Conservation (phyloP, 768 basidiomycete species). For the Lentinula sp. region DNA sequence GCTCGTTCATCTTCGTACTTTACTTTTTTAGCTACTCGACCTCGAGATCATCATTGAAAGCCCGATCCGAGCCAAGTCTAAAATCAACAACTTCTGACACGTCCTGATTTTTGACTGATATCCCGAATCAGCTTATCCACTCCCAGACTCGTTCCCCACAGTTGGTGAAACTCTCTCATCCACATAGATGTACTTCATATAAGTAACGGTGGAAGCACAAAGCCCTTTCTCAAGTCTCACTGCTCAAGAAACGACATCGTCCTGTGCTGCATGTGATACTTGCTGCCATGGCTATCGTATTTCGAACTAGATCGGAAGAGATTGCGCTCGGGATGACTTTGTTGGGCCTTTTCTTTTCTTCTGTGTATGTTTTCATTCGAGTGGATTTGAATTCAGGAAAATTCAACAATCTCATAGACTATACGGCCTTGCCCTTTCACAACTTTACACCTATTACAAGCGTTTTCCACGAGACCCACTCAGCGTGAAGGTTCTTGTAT, state of each 20-base stretch:
- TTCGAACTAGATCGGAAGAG: slow-evolving; percentile 7
- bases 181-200: neutral
- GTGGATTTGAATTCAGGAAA: neutral
- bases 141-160: neutral
- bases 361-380: slow-evolving; percentile 15
- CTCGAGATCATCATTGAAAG: neutral
- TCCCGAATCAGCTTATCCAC: neutral
- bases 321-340: slow-evolving; percentile 27
- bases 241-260: neutral
- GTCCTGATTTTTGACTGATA: neutral
- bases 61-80: neutral
- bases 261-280: neutral
- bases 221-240: neutral
- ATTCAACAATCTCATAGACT: slow-evolving; percentile 13
- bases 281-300: neutral
- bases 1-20: neutral
- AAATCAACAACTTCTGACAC: neutral
- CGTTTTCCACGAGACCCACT: slow-evolving; percentile 23
- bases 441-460: slow-evolving; percentile 26
- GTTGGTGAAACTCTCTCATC: neutral
- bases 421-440: slow-evolving; percentile 25
- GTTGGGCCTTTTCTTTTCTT: slow-evolving; percentile 25
- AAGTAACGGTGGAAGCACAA: neutral
- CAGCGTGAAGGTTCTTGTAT: slow-evolving; percentile 21
- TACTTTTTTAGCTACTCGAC: neutral